These are phyloP conservation scores for Penicillium robsamsonii DNA, from an alignment of 495 filamentous ascomycete species.

Conservation along the genomic window DNA sequence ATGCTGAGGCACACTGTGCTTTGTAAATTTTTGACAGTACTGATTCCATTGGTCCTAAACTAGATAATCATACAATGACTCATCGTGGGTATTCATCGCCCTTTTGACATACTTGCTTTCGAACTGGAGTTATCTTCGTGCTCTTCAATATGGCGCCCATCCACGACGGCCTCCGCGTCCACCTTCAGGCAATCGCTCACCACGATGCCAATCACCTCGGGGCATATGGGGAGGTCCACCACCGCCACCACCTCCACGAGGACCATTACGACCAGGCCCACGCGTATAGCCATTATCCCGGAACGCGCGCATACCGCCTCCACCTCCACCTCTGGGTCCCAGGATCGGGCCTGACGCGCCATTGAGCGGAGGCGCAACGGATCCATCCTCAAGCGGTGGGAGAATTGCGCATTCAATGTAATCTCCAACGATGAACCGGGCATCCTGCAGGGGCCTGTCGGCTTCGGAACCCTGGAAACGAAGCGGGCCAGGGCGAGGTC, in stretches of 20 bases:
- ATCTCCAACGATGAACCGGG: constrained; percentile 82
- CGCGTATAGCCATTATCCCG: constrained; percentile 48
- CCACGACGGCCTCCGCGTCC: constrained; percentile 38
- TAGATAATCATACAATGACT: constrained; percentile 21
- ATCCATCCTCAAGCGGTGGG: constrained; percentile 69
- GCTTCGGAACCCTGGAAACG: constrained; percentile 53
- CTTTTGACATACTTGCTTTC: background rate
- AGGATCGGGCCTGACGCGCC: constrained; percentile 19
- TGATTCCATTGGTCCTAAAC: constrained; percentile 6
- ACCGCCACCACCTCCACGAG: constrained; percentile 35
- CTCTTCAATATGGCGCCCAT: constrained; percentile 42
- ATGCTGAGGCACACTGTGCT: background rate
- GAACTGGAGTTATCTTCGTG: background rate
- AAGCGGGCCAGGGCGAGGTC: constrained; percentile 24
- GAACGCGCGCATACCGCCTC: constrained; percentile 47
- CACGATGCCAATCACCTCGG: constrained; percentile 45
- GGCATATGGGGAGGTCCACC: constrained; percentile 25
- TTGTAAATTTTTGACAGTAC: background rate
- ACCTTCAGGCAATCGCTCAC: constrained; percentile 43
- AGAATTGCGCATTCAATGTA: constrained; percentile 79
- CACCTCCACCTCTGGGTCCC: constrained; percentile 15
- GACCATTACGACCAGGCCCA: constrained; percentile 23
- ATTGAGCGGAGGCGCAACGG: constrained; percentile 57
- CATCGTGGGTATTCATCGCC: constrained; percentile 13
- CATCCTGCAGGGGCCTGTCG: constrained; percentile 70